These are phyloP conservation scores for Colletotrichum brevisporum DNA, from an alignment of 2,329 filamentous ascomycete genomes.

Conservation along the genomic window DNA sequence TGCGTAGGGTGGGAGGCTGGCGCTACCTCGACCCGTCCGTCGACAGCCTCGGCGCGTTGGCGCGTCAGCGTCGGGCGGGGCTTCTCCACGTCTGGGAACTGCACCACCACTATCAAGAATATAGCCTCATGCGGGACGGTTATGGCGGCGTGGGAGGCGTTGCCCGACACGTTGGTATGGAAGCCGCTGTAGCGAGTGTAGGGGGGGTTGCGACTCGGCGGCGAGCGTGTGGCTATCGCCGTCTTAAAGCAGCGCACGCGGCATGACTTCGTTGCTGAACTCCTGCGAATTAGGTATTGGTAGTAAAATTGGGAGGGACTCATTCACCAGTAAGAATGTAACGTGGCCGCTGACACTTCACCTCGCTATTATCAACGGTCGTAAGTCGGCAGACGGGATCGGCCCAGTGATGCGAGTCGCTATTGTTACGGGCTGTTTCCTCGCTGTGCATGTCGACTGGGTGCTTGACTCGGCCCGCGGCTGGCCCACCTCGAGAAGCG, in stretches of 20 bases:
- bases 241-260: not conserved
- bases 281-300: not conserved
- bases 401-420: not conserved
- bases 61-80: not conserved
- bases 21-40: conserved; percentile 14
- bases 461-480: not conserved
- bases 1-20: conserved; percentile 1
- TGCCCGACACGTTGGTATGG: not conserved
- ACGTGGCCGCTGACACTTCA: conserved; percentile 1
- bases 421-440: not conserved
- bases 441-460: conserved; percentile 2
- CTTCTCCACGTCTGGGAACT: conserved; percentile 16
- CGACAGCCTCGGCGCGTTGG: not conserved
- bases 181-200: conserved; percentile 6
- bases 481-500: not conserved
- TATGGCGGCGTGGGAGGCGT: not conserved
- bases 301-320: not conserved
- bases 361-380: not conserved
- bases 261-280: conserved; percentile 3
- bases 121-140: not conserved
- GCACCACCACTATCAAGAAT: not conserved
- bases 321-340: not conserved
- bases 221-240: conserved; percentile 1
- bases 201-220: not conserved
- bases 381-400: too few relatives aligned